These are phyloP conservation scores for Eucommia ulmoides DNA, from an alignment of 257 asterid genomes.

Conservation along the genomic window DNA sequence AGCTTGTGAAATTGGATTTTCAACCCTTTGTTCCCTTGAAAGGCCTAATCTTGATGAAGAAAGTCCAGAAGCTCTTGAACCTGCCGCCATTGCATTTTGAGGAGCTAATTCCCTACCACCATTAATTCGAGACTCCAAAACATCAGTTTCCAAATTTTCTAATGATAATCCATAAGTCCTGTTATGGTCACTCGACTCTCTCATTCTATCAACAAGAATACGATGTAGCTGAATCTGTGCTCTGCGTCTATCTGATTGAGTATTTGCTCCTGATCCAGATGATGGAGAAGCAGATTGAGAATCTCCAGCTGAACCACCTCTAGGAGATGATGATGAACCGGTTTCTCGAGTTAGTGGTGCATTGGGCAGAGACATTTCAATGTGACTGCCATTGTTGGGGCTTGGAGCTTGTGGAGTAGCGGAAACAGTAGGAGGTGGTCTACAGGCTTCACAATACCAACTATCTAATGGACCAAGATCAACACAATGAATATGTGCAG, in stretches of 20 bases:
- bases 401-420: constrained; percentile 8
- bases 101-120: too few species aligned
- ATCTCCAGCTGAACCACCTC: constrained; percentile 26
- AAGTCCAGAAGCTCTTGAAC: too few species aligned
- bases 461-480: constrained; percentile 89
- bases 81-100: too few species aligned
- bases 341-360: constrained; percentile 40
- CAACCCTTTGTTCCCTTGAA: constrained; percentile 28
- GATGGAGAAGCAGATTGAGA: constrained; percentile 37
- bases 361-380: constrained; percentile 68
- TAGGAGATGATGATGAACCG: constrained; percentile 32
- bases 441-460: constrained; percentile 94
- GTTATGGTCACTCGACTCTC: constrained; percentile 33
- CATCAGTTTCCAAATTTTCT: too few species aligned
- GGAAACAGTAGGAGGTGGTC: constrained; percentile 58
- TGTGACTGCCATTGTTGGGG: constrained; percentile 38
- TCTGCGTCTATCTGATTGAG: constrained; percentile 57
- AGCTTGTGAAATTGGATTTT: constrained; percentile 33
- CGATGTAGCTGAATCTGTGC: constrained; percentile 64
- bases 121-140: too few species aligned
- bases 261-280: constrained; percentile 42
- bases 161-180: too few species aligned
- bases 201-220: constrained; percentile 32
- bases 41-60: constrained; percentile 30
- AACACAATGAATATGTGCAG: constrained; percentile 85